phyloP scores from a whole-genome alignment of 345 rosid species.

The Populus euphratica region DNA sequence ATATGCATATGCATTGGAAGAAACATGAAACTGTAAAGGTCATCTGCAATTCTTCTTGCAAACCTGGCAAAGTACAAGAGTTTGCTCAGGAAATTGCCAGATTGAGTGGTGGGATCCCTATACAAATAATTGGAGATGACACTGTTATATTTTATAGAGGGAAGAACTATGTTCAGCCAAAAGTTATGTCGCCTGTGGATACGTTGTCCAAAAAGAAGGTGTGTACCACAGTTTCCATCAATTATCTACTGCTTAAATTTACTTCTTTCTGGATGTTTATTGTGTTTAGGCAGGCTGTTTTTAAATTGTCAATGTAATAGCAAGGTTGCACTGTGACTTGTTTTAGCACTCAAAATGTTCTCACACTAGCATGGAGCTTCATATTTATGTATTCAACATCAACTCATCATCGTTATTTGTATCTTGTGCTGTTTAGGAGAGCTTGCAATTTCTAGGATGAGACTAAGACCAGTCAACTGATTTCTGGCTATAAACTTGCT shows the following conservation, averaged over 20 bases:
- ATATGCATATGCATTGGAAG: slow-evolving; percentile 95
- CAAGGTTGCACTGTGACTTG: neutral
- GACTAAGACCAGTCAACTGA: neutral
- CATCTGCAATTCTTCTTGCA: slow-evolving; percentile 72
- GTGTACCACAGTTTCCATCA: slow-evolving; percentile 7
- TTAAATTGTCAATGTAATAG: neutral
- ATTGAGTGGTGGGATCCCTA: slow-evolving; percentile 82
- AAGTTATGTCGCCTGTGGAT: slow-evolving; percentile 85
- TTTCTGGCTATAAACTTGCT: neutral
- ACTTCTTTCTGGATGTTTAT: neutral
- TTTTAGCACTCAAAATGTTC: neutral
- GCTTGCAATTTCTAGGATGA: neutral
- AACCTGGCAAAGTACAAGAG: slow-evolving; percentile 66
- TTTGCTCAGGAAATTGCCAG: slow-evolving; percentile 72
- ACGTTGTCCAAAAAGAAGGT: slow-evolving; percentile 85
- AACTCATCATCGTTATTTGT: neutral
- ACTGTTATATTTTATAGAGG: slow-evolving; percentile 78
- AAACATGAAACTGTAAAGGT: slow-evolving; percentile 93
- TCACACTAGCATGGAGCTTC: neutral
- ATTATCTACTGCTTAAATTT: neutral
- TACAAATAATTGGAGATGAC: slow-evolving; percentile 71
- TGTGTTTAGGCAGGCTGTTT: neutral
- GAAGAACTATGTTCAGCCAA: slow-evolving; percentile 79
- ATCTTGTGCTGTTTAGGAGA: neutral
- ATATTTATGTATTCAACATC: neutral